A percentile compares a stretch with the other conserved stretches of the same genome.
These are phyloP conservation scores for Amoebophrya sp. DNA, from an alignment of 169 alveolate genomes.

Conservation along the genomic window DNA sequence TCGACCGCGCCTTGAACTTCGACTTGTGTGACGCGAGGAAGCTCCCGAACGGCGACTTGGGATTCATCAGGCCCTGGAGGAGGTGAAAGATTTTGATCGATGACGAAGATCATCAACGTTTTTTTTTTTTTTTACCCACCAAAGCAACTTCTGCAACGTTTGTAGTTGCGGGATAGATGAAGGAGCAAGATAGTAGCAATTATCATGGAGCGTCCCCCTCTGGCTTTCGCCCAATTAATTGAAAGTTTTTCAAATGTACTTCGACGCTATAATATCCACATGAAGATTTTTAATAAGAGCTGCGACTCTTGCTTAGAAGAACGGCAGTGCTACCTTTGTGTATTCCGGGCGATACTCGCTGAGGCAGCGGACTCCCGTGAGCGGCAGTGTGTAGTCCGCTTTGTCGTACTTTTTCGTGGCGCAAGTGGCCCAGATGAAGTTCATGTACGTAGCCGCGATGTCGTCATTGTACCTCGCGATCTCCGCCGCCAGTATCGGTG, in stretches of 20 bases:
- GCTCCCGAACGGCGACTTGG: neutral
- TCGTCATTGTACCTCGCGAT: neutral
- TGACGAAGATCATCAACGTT: too few species aligned
- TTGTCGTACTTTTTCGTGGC: neutral
- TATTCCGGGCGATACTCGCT: neutral
- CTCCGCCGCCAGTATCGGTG: neutral
- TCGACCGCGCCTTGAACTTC: neutral
- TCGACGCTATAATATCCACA: too few species aligned
- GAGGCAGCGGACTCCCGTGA: neutral
- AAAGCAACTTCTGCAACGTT: neutral
- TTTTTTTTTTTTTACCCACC: too few species aligned
- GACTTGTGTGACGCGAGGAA: neutral
- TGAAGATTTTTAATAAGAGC: too few species aligned
- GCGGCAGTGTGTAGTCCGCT: neutral
- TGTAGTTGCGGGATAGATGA: neutral
- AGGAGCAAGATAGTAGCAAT: neutral
- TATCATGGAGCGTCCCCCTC: too few species aligned
- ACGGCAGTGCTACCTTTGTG: neutral
- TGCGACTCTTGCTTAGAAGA: neutral
- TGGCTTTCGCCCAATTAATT: too few species aligned
- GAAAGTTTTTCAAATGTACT: too few species aligned
- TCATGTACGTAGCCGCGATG: neutral
- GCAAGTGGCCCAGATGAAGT: neutral
- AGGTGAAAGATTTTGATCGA: too few species aligned
- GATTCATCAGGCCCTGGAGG: neutral